A percentile compares a stretch with the other conserved stretches of the same genome.
Evolutionary conservation across 306 rosid species (phyloP).

Genomic region (Delonix regia): DNA sequence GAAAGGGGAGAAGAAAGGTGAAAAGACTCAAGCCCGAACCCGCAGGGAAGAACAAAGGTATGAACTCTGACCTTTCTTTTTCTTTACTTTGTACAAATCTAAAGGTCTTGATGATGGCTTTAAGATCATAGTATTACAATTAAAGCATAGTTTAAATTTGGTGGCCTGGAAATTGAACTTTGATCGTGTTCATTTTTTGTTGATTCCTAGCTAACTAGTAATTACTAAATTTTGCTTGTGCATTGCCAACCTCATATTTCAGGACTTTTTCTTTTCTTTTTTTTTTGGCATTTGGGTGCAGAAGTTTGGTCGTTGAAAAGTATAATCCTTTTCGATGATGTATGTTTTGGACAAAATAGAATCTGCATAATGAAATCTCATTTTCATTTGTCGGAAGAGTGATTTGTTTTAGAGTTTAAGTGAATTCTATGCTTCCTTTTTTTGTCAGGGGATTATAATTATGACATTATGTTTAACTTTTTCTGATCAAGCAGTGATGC

Average conservation of each 20-base stretch:
- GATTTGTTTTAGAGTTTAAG: neutral
- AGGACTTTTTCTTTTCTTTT: neutral
- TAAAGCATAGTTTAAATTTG: neutral
- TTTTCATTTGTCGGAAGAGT: neutral
- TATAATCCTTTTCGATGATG: neutral
- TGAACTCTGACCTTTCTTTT: neutral
- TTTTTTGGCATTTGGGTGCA: neutral
- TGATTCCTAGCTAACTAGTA: neutral
- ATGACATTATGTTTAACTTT: neutral
- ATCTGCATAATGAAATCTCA: neutral
- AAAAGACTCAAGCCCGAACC: neutral
- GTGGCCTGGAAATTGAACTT: neutral
- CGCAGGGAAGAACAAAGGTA: constrained; percentile 11
- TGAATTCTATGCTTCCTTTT: neutral
- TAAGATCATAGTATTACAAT: neutral
- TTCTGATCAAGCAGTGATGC: neutral
- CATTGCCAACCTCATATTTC: neutral
- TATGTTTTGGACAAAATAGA: neutral
- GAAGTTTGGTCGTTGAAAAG: neutral
- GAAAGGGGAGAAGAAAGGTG: neutral
- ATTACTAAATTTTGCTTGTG: neutral
- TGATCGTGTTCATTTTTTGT: neutral
- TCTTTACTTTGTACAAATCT: neutral
- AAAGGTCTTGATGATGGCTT: neutral
- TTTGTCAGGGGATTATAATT: neutral